phyloP scores from a whole-genome alignment of 2,329 filamentous ascomycete genomes.

The Trichoderma simmonsii region DNA sequence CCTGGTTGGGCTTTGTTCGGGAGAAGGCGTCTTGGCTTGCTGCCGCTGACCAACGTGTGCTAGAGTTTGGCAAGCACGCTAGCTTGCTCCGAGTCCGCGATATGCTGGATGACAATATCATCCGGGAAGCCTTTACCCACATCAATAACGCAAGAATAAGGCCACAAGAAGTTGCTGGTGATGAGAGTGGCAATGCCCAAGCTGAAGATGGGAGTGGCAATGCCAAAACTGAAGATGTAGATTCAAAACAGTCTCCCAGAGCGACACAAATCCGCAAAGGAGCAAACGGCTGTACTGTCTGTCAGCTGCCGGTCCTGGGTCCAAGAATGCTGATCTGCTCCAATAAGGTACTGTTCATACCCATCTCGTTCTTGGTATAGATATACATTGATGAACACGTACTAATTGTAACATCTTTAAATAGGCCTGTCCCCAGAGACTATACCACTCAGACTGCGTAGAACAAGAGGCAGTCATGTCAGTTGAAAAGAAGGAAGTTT shows the following conservation, averaged over 20 bases:
- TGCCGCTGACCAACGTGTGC: slow-evolving; percentile 44
- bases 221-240: slow-evolving; percentile 18
- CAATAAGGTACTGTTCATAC: slow-evolving; percentile 42
- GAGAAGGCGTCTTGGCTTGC: slow-evolving; percentile 53
- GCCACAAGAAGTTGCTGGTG: slow-evolving; percentile 17
- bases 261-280: slow-evolving; percentile 40
- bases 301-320: slow-evolving; percentile 47
- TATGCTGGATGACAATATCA: slow-evolving; percentile 43
- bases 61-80: slow-evolving; percentile 55
- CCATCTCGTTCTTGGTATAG: not conserved
- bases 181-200: slow-evolving; percentile 18
- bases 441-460: slow-evolving; percentile 51
- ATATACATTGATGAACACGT: not conserved
- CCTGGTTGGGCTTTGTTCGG: slow-evolving; percentile 51
- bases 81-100: slow-evolving; percentile 49
- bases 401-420: not conserved
- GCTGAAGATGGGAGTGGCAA: slow-evolving; percentile 17
- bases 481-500: slow-evolving; percentile 33
- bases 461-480: slow-evolving; percentile 35
- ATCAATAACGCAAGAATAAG: slow-evolving; percentile 43
- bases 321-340: slow-evolving; percentile 48
- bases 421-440: slow-evolving; percentile 41
- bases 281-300: slow-evolving; percentile 46
- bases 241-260: slow-evolving; percentile 30
- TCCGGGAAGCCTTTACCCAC: slow-evolving; percentile 41